phyloP scores from a whole-genome alignment of 2,329 filamentous ascomycete genomes.

The Fusarium sp. region DNA sequence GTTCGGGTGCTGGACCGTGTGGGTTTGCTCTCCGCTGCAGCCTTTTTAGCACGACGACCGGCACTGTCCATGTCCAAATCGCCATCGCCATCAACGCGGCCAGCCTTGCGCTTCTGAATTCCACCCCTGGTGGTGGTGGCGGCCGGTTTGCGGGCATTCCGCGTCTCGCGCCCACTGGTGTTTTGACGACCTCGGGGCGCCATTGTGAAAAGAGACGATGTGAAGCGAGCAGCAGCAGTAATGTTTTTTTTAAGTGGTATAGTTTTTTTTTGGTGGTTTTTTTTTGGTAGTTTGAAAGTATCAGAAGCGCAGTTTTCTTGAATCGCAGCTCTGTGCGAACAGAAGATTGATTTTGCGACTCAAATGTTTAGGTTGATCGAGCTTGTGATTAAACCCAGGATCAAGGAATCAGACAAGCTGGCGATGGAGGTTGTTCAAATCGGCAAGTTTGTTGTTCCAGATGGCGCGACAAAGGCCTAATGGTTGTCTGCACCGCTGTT shows the following conservation, averaged over 20 bases:
- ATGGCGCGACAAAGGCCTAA: slow-evolving; percentile 2
- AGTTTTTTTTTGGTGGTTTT: slow-evolving; percentile 15
- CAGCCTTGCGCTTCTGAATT: slow-evolving; percentile 63
- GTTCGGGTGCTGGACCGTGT: slow-evolving; percentile 49
- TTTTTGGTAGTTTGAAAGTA: slow-evolving; percentile 13
- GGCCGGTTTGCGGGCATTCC: slow-evolving; percentile 48
- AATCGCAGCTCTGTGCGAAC: slow-evolving; percentile 7
- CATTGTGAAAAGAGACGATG: slow-evolving; percentile 45
- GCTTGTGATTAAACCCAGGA: slow-evolving; percentile 2
- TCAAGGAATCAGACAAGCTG: slow-evolving; percentile 4
- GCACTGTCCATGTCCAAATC: slow-evolving; percentile 70
- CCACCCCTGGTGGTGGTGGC: slow-evolving; percentile 60
- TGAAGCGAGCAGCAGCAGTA: not conserved
- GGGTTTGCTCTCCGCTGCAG: slow-evolving; percentile 47
- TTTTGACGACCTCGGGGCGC: slow-evolving; percentile 53
- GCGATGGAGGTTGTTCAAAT: not conserved
- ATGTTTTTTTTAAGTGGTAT: not conserved
- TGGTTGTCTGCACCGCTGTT: slow-evolving; percentile 4
- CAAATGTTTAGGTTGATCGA: slow-evolving; percentile 9
- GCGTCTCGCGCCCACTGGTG: slow-evolving; percentile 51
- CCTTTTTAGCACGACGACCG: slow-evolving; percentile 53
- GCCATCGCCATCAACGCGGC: slow-evolving; percentile 66
- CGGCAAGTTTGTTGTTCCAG: not conserved
- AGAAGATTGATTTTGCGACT: slow-evolving; percentile 5
- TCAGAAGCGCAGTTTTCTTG: slow-evolving; percentile 17